Conservation (phyloP, 176 grass and related monocot genomes). For the Cenchrus americanus region DNA sequence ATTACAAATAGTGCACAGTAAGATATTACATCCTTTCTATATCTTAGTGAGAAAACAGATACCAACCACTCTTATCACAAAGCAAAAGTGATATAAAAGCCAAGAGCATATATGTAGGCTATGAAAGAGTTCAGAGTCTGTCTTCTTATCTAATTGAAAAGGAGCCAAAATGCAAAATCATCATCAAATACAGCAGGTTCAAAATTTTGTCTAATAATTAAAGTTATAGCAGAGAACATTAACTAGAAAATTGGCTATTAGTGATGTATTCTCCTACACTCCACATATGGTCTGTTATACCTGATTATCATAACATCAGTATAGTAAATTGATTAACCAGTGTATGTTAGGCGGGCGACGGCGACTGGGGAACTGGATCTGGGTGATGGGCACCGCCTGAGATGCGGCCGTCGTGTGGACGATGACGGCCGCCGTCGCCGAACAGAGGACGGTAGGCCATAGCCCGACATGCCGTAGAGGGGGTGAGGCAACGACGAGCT, state of each 20-base stretch:
- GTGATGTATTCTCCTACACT: neutral
- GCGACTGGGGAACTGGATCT: too few relatives aligned
- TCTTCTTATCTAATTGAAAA: neutral
- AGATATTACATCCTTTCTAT: conserved; percentile 6
- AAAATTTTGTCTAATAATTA: neutral
- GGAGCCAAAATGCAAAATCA: neutral
- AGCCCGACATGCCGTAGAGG: too few relatives aligned
- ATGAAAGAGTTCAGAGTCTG: neutral
- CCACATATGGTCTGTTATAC: conserved; percentile 11
- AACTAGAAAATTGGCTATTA: neutral
- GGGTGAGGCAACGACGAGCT: too few relatives aligned
- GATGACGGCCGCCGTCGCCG: too few relatives aligned
- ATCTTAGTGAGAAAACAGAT: neutral
- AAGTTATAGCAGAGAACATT: neutral
- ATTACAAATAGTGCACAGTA: conserved; percentile 3
- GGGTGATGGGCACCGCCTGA: too few relatives aligned
- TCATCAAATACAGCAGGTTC: neutral
- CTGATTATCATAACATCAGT: neutral
- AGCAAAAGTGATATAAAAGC: too few relatives aligned
- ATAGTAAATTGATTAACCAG: neutral
- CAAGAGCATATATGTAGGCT: neutral
- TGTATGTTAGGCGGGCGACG: neutral
- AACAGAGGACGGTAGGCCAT: too few relatives aligned
- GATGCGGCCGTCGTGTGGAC: too few relatives aligned
- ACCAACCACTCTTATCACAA: neutral